Percentiles rank a stretch among this genome's conserved stretches.
phyloP scores from a whole-genome alignment of 345 rosid species.

The Eucalyptus viminalis region DNA sequence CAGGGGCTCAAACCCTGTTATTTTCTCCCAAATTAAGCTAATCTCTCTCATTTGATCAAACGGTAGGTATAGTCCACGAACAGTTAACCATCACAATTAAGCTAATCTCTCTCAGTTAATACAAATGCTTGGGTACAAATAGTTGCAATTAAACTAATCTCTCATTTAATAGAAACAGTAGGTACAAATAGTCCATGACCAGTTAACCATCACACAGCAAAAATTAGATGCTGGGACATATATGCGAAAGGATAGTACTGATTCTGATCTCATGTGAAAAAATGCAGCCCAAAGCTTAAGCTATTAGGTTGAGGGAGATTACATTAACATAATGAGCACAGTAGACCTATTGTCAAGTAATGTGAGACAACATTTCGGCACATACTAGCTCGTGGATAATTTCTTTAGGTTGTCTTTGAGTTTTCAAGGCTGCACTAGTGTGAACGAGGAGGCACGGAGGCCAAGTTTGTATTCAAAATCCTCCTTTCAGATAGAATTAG shows the following conservation, averaged over 20 bases:
- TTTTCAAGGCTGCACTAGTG: background rate
- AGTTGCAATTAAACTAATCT: background rate
- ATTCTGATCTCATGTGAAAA: background rate
- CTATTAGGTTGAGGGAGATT: background rate
- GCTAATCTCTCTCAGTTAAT: background rate
- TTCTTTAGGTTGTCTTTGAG: too few relatives aligned
- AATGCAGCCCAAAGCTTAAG: background rate
- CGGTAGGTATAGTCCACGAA: background rate
- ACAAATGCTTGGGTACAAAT: background rate
- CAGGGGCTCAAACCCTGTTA: background rate
- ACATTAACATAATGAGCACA: background rate
- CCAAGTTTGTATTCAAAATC: background rate
- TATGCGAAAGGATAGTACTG: too few relatives aligned
- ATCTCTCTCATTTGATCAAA: background rate
- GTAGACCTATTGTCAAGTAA: background rate
- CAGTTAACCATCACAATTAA: background rate
- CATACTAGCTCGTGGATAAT: background rate
- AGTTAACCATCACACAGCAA: background rate
- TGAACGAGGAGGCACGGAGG: background rate
- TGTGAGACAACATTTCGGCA: background rate
- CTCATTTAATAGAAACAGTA: background rate
- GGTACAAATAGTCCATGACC: background rate
- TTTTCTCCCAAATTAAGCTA: background rate
- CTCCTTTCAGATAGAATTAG: background rate
- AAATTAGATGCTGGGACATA: background rate